Evolutionary conservation across 2,329 filamentous ascomycete genomes (phyloP), one percentile per base, ranked within the genome.

Genomic region (Colletotrichum eremochloae): DNA sequence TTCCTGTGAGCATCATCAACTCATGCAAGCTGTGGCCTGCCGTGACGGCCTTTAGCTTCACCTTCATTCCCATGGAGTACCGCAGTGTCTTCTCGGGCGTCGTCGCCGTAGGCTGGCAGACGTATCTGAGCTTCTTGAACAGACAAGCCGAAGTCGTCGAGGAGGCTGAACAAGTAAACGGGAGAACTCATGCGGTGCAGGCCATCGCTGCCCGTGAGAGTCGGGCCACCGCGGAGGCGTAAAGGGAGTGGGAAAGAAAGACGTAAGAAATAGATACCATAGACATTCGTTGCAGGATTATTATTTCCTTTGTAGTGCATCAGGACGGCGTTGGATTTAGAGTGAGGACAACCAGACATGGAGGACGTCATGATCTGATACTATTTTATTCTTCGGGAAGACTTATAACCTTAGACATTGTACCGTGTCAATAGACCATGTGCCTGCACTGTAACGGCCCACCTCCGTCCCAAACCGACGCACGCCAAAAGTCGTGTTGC

Each of bases 71-170:
- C 36, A 85, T 94, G 60, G 91, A 96, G 78, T 96, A 94, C 81
- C 86, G 95, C 63, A 93, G 91, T 76, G 87, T 97, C 20, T 96
- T 97, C 76, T 90, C 92, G 0, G 94, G 93, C 1, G 83, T 92
- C 8, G 88, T 97, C 75, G 94, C 94, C 1, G 92, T 97, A 63
- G 93, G 93, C 0, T 98, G 95, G 95, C 95, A 97, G 87, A 95
- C 94, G 0, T 98, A 97, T 85, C 79, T 98, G 76, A 94, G 91
- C 76, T 93, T 91, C 81, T 81, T 97, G 78, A 97, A 97, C 77
- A 88, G 92, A 77, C 85, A 85, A 74, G 94, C 93, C 1, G 94
- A 94, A 80, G 84, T 85, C 61, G 84, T 74, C 33, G 75, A 75
- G 44, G 73, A 66, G 52, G 67, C 70, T 29, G 58, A 70, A 31